Conservation (phyloP, 345 rosid genomes). For the Brassica incana region DNA sequence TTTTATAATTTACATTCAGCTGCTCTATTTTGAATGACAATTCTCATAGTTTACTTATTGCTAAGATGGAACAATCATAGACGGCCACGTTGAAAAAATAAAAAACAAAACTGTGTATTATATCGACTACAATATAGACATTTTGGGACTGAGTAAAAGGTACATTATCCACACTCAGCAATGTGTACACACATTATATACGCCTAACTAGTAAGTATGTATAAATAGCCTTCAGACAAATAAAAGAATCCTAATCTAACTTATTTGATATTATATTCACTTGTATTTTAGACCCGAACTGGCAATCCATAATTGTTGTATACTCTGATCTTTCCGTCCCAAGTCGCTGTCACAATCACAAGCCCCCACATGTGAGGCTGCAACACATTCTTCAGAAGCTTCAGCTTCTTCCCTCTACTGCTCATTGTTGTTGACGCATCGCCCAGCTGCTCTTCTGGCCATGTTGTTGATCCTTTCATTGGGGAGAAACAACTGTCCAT, state of each 20-base stretch:
- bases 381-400: constrained; percentile 53
- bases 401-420: constrained; percentile 51
- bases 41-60: not conserved
- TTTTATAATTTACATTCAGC: not conserved
- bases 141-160: not conserved
- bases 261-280: not conserved
- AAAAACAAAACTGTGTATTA: not conserved
- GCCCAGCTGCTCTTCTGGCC: constrained; percentile 80
- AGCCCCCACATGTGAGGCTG: constrained; percentile 49
- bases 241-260: constrained; percentile 34
- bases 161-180: not conserved
- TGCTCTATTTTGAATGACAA: not conserved
- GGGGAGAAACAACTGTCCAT: constrained; percentile 35
- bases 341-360: constrained; percentile 68
- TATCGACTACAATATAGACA: not conserved
- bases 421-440: constrained; percentile 24
- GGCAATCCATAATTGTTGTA: constrained; percentile 78
- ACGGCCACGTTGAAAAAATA: not conserved
- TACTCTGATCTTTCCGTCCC: constrained; percentile 76
- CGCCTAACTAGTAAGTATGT: not conserved
- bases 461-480: constrained; percentile 60
- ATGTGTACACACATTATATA: constrained; percentile 1
- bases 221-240: constrained; percentile 18
- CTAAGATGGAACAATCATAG: not conserved
- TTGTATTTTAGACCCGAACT: constrained; percentile 43